Conservation (phyloP, 1,139 yeast genomes). For the Protomyces inouyei region DNA sequence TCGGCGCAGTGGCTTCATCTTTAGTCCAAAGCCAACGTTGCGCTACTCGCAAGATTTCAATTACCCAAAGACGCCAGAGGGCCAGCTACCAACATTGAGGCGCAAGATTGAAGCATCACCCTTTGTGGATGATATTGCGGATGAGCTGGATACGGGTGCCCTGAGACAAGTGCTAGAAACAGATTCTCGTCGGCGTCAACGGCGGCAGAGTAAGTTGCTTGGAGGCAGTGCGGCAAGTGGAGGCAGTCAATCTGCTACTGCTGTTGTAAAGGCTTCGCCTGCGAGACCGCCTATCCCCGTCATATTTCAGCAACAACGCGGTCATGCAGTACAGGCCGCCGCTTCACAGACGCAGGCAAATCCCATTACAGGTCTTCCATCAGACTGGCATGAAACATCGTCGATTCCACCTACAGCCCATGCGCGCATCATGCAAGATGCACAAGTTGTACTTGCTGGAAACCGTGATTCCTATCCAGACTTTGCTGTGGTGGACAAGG, state of each 20-base stretch:
- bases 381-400: slow-evolving; percentile 12
- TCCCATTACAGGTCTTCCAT: slow-evolving; percentile 3
- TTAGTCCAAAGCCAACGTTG: slow-evolving; percentile 17
- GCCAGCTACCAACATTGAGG: slow-evolving; percentile 15
- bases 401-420: not conserved
- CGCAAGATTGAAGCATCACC: slow-evolving; percentile 3
- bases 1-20: slow-evolving; percentile 14
- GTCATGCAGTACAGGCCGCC: not conserved
- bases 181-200: slow-evolving; percentile 7
- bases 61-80: slow-evolving; percentile 16
- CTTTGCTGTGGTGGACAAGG: slow-evolving; percentile 7
- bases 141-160: slow-evolving; percentile 16
- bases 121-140: slow-evolving; percentile 22
- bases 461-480: slow-evolving; percentile 23
- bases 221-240: not conserved
- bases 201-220: slow-evolving; percentile 8
- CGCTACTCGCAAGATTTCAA: not conserved
- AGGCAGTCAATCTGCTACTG: not conserved
- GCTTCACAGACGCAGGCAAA: not conserved
- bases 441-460: slow-evolving; percentile 9
- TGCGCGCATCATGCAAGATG: not conserved
- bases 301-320: not conserved
- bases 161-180: slow-evolving; percentile 15
- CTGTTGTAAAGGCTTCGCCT: not conserved
- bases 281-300: not conserved